These are phyloP conservation scores for Ambrosia hybrid DNA, from an alignment of 140 eudicot genomes.

Conservation along the genomic window DNA sequence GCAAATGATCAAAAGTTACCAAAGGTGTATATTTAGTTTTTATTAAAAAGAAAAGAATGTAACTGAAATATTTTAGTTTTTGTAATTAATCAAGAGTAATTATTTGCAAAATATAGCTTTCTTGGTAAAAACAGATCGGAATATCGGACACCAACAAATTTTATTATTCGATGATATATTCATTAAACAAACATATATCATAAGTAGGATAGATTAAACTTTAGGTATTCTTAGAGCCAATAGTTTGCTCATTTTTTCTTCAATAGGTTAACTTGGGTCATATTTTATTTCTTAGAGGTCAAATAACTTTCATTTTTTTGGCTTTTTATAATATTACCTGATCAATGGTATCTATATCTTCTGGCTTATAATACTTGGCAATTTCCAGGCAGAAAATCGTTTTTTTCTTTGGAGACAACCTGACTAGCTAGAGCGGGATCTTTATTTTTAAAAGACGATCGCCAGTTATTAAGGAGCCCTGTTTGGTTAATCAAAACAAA, in stretches of 20 bases:
- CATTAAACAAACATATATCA: not conserved
- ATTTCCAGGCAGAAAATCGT: constrained; percentile 80
- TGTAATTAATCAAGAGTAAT: too few relatives aligned
- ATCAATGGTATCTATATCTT: constrained; percentile 41
- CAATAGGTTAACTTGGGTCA: not conserved
- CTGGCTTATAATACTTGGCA: constrained; percentile 71
- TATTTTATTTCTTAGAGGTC: not conserved
- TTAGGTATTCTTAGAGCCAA: not conserved
- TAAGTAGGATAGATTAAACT: not conserved
- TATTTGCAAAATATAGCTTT: too few relatives aligned
- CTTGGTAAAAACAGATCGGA: too few relatives aligned
- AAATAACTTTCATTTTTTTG: not conserved
- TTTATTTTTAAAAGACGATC: constrained; percentile 67
- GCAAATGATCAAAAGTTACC: not conserved
- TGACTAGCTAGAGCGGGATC: constrained; percentile 64
- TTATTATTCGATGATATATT: too few relatives aligned
- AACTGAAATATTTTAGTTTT: too few relatives aligned
- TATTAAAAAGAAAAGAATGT: too few relatives aligned
- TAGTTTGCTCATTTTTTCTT: not conserved
- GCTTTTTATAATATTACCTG: constrained; percentile 50
- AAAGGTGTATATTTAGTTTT: too few relatives aligned
- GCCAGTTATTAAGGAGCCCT: constrained; percentile 31
- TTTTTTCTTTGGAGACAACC: constrained; percentile 71
- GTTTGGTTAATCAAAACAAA: constrained; percentile 83
- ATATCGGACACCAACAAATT: too few relatives aligned